Evolutionary conservation across 2,329 filamentous ascomycete genomes (phyloP).

Genomic region (Diaporthe sp.): DNA sequence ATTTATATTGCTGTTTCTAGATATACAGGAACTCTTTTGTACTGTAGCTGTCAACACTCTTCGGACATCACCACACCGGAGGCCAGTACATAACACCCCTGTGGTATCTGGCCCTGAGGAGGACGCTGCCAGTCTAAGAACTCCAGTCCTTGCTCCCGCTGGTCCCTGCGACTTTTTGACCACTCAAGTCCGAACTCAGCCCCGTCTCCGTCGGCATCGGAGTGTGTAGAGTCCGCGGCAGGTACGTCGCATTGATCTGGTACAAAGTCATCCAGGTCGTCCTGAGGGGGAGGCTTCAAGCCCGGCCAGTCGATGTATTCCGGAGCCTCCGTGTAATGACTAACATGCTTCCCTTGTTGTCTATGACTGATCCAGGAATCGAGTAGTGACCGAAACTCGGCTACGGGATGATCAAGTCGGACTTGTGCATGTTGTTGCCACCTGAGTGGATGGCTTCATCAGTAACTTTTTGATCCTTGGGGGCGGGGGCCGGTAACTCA

Average conservation of each 20-base stretch:
- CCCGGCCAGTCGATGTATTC: conserved; percentile 35
- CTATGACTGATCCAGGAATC: conserved; percentile 50
- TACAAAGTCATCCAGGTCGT: not conserved
- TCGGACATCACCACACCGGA: not conserved
- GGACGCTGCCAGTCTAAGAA: conserved; percentile 13
- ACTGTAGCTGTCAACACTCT: not conserved
- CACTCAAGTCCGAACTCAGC: not conserved
- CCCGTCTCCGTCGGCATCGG: not conserved
- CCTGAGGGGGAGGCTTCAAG: not conserved
- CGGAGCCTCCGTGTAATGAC: conserved; percentile 22
- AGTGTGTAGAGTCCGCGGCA: not conserved
- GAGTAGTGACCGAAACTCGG: conserved; percentile 25
- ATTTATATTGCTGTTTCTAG: too few species aligned
- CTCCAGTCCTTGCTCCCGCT: not conserved
- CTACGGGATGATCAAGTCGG: conserved; percentile 14
- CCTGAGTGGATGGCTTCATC: not conserved
- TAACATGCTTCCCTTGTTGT: conserved; percentile 46
- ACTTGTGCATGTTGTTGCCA: conserved; percentile 23
- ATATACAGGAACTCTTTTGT: too few species aligned
- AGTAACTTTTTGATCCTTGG: not conserved
- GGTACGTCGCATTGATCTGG: not conserved
- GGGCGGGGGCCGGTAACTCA: not conserved
- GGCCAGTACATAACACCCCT: not conserved
- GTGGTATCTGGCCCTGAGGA: not conserved
- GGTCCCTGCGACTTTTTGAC: not conserved